Percentiles rank a stretch among this genome's conserved stretches.
phyloP scores from a whole-genome alignment of 1,139 yeast species.

The Lodderomyces metapsilosis region DNA sequence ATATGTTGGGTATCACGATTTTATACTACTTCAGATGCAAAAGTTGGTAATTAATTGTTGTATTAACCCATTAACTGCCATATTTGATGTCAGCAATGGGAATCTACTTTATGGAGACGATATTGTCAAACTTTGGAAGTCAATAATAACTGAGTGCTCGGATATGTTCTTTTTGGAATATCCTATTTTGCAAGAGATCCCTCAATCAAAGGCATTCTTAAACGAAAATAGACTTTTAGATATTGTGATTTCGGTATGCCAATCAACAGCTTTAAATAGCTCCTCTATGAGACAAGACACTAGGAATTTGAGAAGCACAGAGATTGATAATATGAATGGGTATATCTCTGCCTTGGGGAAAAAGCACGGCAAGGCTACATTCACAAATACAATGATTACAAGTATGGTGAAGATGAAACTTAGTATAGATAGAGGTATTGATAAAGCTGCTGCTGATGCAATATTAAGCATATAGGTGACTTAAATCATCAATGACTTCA shows the following conservation, averaged over 20 bases:
- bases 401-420: conserved; percentile 48
- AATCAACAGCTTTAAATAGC: conserved; percentile 55
- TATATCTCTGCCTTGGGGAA: conserved; percentile 56
- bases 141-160: conserved; percentile 48
- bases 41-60: conserved; percentile 75
- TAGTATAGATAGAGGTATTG: conserved; percentile 31
- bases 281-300: conserved; percentile 91
- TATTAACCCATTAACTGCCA: conserved; percentile 70
- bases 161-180: conserved; percentile 38
- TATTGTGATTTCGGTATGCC: conserved; percentile 47
- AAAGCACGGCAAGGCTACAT: conserved; percentile 37
- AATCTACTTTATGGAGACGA: conserved; percentile 47
- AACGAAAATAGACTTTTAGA: conserved; percentile 44
- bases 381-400: conserved; percentile 48
- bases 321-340: conserved; percentile 79
- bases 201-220: conserved; percentile 38
- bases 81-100: conserved; percentile 73
- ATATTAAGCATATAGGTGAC: conserved; percentile 2
- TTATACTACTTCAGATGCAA: conserved; percentile 65
- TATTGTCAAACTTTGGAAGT: conserved; percentile 29
- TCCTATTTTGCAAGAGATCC: conserved; percentile 26
- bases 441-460: conserved; percentile 17
- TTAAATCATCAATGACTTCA: conserved; percentile 5
- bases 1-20: conserved; percentile 50
- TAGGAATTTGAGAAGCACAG: conserved; percentile 59